Evolutionary conservation across 164 flowering plant genomes (phyloP), one percentile per base, ranked within the genome.

Genomic region (Nymphaea colorata): DNA sequence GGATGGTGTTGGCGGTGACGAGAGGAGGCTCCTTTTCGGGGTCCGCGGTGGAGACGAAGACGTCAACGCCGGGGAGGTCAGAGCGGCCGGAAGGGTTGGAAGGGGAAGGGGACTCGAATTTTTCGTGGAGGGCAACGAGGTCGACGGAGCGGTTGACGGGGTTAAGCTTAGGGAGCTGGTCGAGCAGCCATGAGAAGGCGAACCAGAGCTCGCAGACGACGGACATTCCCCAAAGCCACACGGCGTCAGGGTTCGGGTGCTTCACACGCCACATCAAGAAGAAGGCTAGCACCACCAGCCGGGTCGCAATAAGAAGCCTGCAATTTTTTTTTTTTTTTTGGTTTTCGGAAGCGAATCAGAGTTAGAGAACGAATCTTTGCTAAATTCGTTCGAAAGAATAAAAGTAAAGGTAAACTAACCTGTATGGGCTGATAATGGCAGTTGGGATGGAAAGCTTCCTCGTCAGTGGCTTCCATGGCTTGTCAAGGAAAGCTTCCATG

Each of bases 11-110:
- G 61, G 93, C 93, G 1, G 96, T 89, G 69, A 80, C 84, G 0
- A 89, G 80, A 0, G 92, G 92, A 3, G 96, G 96, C 66, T 89
- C 96, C 72, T 89, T 89, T 11, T 89, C 93, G 3, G 93, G 96
- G 76, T 89, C 96, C 5, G 96, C 93, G 0, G 93, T 89, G 14
- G 96, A 89, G 3, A 89, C 96, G 59, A 87, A 87, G 16, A 87
- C 12, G 66, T 89, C 96, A 2, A 83, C 70, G 1, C 91, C 92
- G 0, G 96, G 96, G 8, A 89, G 93, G 47, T 89, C 96, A 2
- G 93, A 89, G 12, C 87, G 79, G 5, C 91, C 93, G 0, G 80
- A 77, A 5, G 90, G 93, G 69, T 87, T 87, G 41, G 82, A 74
- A 1, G 96, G 89, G 0, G 84, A 82, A 3, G 92, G 88, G 83